Conservation (phyloP, 306 rosid species). For the Prunus persica region Prunus_persica_NCBIv2 NC_034015.1:19409001-19409500, state of each 20-base stretch:
- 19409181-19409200: background rate
- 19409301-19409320: background rate
- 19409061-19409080: constrained; percentile 5
- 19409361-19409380: constrained; percentile 1
- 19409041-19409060: constrained; percentile 32
- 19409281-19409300: background rate
- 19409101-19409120: constrained; percentile 23
- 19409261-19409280: background rate
- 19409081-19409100: constrained; percentile 22
- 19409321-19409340: constrained; percentile 43
- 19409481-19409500: background rate
- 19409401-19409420: constrained; percentile 17
- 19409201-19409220: background rate
- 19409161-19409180: constrained; percentile 15
- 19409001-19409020: constrained; percentile 45
- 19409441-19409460: background rate
- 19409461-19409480: background rate
- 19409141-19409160: background rate
- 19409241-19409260: background rate
- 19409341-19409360: constrained; percentile 46
- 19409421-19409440: background rate
- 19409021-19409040: constrained; percentile 40
- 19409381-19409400: constrained; percentile 38
- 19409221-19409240: background rate
- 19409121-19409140: background rate